Base-by-base conservation (phyloP, 495 filamentous ascomycete species). In the Daldinia bambusicola region DNA sequence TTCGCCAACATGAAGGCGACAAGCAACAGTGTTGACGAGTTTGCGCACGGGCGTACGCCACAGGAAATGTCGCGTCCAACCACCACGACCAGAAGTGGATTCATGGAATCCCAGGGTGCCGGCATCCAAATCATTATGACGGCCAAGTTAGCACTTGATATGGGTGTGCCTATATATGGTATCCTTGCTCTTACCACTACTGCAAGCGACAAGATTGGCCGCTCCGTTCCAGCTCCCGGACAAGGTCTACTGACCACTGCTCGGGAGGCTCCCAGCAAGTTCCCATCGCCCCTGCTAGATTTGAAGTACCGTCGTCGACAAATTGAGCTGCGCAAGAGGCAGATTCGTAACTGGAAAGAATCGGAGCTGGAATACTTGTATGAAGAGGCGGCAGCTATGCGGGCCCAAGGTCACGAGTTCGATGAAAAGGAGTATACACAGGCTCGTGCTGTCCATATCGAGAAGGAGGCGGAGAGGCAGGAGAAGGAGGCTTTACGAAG, bases 1-100 rank as follows among this genome's bases (percentile, higher is more conserved):
- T 99, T 99, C 77, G 95, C 95, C 85, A 99, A 99, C 83, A 99
- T 99, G 95, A 96, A 97, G 81, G 95, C 95, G 36, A 99, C 95
- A 48, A 97, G 92, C 85, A 99, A 98, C 73, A 93, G 94, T 26
- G 90, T 97, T 59, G 93, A 98, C 67, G 95, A 98, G 76, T 92
- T 98, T 74, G 93, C 92, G 6, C 95, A 98, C 73, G 95, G 95
- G 37, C 92, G 95, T 69, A 97, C 95, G 37, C 96, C 95, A 0
- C 89, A 89, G 76, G 95, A 99, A 83, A 99, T 99, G 95, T 99
- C 95, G 0, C 89, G 95, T 50, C 95, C 95, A 0, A 95, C 95
- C 8, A 98, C 95, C 8, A 99, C 95, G 8, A 98, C 95, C 9
- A 87, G 95, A 80, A 94, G 93, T 71, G 95, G 95, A 32, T 99